Conservation (phyloP, 208 protist genomes). For the Crithidia sp. region DNA sequence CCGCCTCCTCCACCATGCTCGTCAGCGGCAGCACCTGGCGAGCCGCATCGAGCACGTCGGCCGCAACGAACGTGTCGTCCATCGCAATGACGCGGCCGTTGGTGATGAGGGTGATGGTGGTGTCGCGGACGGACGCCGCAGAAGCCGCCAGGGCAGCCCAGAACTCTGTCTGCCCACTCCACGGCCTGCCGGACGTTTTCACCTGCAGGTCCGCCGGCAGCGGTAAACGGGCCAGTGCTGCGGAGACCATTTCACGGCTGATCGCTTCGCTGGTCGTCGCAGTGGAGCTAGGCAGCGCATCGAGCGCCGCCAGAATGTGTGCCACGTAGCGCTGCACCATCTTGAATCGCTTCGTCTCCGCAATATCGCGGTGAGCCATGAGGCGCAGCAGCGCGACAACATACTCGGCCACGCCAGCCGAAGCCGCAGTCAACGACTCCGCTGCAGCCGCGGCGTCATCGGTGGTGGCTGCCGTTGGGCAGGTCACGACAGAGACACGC, state of each 20-base stretch:
- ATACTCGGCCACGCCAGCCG: neutral
- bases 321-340: conserved; percentile 14
- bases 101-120: conserved; percentile 24
- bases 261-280: neutral
- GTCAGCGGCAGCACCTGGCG: conserved; percentile 30
- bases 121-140: neutral
- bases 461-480: neutral
- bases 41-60: conserved; percentile 40
- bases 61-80: conserved; percentile 38
- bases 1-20: conserved; percentile 13
- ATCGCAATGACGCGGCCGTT: conserved; percentile 62
- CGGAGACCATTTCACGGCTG: conserved; percentile 3
- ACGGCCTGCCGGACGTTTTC: neutral
- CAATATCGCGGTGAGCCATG: conserved; percentile 1
- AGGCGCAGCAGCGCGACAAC: conserved; percentile 12
- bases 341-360: conserved; percentile 9
- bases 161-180: conserved; percentile 1
- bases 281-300: no score
- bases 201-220: conserved; percentile 18
- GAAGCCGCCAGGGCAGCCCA: conserved; percentile 2
- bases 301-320: neutral
- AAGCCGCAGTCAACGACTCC: neutral
- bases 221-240: conserved; percentile 6
- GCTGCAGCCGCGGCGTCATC: neutral
- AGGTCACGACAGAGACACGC: conserved; percentile 20